phyloP scores from a whole-genome alignment of 192 early-diverging fungal species.

The Pecoramyces ruminantium region DNA sequence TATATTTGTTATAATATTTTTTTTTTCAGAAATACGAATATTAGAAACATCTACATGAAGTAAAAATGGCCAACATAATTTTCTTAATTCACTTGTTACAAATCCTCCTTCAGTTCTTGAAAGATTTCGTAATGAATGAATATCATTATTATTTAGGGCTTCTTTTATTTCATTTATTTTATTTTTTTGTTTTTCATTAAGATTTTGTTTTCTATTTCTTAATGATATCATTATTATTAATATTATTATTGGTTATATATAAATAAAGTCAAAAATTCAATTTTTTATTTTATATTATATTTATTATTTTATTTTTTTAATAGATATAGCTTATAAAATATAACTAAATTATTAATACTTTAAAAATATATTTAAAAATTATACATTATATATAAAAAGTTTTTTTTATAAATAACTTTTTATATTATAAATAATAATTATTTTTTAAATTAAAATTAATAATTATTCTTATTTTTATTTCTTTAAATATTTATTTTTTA shows the following conservation, averaged over 20 bases:
- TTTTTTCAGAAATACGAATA: neutral
- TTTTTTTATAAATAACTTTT: too few species aligned
- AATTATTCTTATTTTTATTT: too few species aligned
- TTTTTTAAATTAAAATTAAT: too few species aligned
- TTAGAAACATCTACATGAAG: neutral
- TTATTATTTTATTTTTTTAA: too few species aligned
- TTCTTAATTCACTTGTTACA: neutral
- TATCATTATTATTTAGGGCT: neutral
- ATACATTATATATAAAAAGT: too few species aligned
- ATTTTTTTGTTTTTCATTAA: neutral
- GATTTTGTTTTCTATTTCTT: neutral
- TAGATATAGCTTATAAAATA: too few species aligned
- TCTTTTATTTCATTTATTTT: neutral
- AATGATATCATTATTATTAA: neutral
- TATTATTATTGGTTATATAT: neutral
- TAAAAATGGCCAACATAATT: neutral
- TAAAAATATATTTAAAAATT: too few species aligned
- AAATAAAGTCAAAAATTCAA: too few species aligned
- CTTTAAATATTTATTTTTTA: too few species aligned
- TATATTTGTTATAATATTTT: neutral
- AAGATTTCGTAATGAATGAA: neutral
- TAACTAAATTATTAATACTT: too few species aligned
- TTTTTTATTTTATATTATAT: too few species aligned
- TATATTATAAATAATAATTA: too few species aligned
- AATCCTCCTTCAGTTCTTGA: neutral